These are phyloP conservation scores for Omphalotus guepiniiformis DNA, from an alignment of 768 basidiomycete genomes.

Conservation along the genomic window DNA sequence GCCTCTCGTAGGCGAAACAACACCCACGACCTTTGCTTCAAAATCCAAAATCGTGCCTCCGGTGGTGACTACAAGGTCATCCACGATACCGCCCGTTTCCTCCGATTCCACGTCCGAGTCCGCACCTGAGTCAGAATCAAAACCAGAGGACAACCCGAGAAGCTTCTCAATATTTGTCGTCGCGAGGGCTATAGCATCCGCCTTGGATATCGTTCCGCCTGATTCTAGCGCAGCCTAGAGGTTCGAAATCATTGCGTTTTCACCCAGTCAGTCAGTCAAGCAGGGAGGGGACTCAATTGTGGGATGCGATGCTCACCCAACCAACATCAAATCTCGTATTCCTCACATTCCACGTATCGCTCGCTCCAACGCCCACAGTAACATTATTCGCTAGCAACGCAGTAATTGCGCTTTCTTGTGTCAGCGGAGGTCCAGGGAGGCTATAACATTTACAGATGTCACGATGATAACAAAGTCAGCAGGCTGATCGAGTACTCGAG, in stretches of 20 bases:
- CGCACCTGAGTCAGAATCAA: background rate
- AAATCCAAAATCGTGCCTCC: constrained; percentile 34
- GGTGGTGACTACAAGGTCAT: constrained; percentile 35
- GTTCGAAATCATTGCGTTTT: background rate
- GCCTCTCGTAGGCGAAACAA: constrained; percentile 29
- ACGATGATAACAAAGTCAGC: background rate
- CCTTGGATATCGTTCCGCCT: constrained; percentile 24
- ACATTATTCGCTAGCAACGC: constrained; percentile 60
- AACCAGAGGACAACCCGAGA: constrained; percentile 28
- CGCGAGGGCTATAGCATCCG: constrained; percentile 33
- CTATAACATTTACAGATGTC: constrained; percentile 16
- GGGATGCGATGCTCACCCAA: constrained; percentile 50
- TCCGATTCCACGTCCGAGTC: too few species aligned
- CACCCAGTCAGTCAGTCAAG: too few species aligned
- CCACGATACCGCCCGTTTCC: constrained; percentile 19
- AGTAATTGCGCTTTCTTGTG: constrained; percentile 48
- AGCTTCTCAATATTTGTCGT: constrained; percentile 40
- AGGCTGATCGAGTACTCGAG: too few species aligned
- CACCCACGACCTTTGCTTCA: constrained; percentile 35
- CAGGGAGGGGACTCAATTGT: background rate
- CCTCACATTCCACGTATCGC: constrained; percentile 56
- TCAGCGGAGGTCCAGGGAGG: constrained; percentile 40
- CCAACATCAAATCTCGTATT: constrained; percentile 71
- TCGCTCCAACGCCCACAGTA: constrained; percentile 60
- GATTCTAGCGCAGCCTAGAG: constrained; percentile 22